These are phyloP conservation scores for Gaultheria prostrata DNA, from an alignment of 148 eudicot species.

Conservation along the genomic window DNA sequence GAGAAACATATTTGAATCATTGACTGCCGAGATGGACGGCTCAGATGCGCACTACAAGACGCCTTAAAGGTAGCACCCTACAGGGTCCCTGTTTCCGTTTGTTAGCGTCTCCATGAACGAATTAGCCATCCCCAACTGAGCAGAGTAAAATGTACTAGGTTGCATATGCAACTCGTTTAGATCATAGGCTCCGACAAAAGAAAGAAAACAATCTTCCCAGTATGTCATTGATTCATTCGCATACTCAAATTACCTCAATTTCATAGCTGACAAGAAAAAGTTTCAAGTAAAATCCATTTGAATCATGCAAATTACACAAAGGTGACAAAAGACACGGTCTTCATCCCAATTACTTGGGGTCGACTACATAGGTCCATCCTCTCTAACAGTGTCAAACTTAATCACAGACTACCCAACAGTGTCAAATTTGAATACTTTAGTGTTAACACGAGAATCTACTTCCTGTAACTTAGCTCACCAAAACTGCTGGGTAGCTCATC, in stretches of 20 bases:
- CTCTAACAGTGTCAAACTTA: background rate
- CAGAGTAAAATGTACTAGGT: background rate
- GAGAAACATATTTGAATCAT: too few relatives aligned
- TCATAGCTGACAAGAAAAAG: background rate
- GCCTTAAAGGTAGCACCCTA: too few relatives aligned
- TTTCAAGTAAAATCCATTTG: background rate
- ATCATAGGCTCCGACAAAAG: background rate
- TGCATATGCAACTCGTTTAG: background rate
- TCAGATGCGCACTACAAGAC: too few relatives aligned
- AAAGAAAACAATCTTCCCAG: background rate
- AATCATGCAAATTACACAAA: constrained; percentile 4
- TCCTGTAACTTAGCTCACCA: background rate
- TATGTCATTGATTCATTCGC: background rate
- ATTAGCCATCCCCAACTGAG: background rate
- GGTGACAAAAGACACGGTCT: background rate
- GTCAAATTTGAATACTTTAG: background rate
- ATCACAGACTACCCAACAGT: constrained; percentile 8
- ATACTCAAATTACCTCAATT: background rate
- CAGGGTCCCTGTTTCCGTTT: too few relatives aligned
- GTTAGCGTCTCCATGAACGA: background rate
- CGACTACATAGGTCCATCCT: background rate
- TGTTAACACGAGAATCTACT: background rate
- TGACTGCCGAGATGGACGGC: too few relatives aligned
- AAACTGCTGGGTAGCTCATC: background rate
- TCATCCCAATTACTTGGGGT: background rate